phyloP scores from a whole-genome alignment of 768 basidiomycete species.

The Hemileccinum rubropunctum region DNA sequence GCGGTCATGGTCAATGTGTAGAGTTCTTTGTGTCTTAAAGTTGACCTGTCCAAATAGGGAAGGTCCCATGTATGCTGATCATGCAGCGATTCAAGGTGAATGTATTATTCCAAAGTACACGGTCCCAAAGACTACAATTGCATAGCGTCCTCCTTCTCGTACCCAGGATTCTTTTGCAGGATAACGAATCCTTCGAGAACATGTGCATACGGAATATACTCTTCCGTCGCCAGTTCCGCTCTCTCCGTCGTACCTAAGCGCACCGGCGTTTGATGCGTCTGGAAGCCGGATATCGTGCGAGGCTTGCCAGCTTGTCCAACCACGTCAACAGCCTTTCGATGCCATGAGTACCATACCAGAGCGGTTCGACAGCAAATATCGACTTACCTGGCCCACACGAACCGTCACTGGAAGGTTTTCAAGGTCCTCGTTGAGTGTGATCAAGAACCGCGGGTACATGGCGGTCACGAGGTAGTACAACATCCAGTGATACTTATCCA shows the following conservation, averaged over 20 bases:
- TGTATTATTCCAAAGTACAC: constrained; percentile 5
- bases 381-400: constrained; percentile 82
- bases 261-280: constrained; percentile 96
- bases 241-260: constrained; percentile 92
- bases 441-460: constrained; percentile 98
- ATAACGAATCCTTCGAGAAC: constrained; percentile 94
- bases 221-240: constrained; percentile 95
- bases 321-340: constrained; percentile 82
- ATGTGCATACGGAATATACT: constrained; percentile 86
- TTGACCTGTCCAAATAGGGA: too few species aligned
- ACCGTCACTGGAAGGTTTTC: constrained; percentile 86
- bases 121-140: constrained; percentile 48
- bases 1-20: background rate
- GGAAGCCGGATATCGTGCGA: constrained; percentile 95
- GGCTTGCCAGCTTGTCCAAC: constrained; percentile 98
- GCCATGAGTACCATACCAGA: constrained; percentile 1
- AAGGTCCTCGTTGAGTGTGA: constrained; percentile 92
- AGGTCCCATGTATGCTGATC: too few species aligned
- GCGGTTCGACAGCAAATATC: background rate
- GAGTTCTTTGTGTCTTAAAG: too few species aligned
- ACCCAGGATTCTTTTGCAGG: constrained; percentile 88
- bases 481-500: constrained; percentile 99
- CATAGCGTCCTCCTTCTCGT: constrained; percentile 85
- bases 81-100: background rate
- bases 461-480: constrained; percentile 92